These are phyloP conservation scores for Salix udensis DNA, from an alignment of 345 rosid genomes.

Conservation along the genomic window DNA sequence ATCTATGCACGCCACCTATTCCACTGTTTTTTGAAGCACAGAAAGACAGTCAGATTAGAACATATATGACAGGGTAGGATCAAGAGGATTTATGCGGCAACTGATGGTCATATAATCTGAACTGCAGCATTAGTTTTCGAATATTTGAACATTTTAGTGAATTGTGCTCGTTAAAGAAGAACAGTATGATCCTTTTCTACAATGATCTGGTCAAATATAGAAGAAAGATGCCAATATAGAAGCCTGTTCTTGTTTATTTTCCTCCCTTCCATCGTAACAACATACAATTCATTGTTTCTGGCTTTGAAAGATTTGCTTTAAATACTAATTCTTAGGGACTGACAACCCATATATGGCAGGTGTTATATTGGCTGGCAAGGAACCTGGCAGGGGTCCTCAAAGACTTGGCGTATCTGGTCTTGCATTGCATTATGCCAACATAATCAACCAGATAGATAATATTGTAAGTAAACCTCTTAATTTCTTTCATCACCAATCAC, in stretches of 20 bases:
- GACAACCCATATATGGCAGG: conserved; percentile 30
- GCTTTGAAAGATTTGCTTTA: background rate
- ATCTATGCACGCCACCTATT: background rate
- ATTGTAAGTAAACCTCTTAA: conserved; percentile 45
- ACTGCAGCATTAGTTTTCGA: background rate
- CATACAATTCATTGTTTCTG: background rate
- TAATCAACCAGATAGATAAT: conserved; percentile 70
- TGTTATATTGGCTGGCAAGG: conserved; percentile 15
- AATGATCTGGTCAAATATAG: background rate
- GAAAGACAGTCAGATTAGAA: background rate
- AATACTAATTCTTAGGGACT: background rate
- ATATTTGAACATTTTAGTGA: background rate
- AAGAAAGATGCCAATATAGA: background rate
- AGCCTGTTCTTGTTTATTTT: background rate
- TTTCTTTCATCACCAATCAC: background rate
- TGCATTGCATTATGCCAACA: conserved; percentile 79
- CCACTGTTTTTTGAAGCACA: background rate
- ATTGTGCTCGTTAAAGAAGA: background rate
- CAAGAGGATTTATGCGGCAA: background rate
- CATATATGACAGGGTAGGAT: background rate
- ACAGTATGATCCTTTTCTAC: background rate
- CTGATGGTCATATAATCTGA: background rate
- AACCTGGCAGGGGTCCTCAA: conserved; percentile 26
- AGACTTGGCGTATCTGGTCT: conserved; percentile 82
- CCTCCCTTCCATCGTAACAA: background rate